phyloP scores from a whole-genome alignment of 2,329 filamentous ascomycete genomes.

The Alternaria dauci region DNA sequence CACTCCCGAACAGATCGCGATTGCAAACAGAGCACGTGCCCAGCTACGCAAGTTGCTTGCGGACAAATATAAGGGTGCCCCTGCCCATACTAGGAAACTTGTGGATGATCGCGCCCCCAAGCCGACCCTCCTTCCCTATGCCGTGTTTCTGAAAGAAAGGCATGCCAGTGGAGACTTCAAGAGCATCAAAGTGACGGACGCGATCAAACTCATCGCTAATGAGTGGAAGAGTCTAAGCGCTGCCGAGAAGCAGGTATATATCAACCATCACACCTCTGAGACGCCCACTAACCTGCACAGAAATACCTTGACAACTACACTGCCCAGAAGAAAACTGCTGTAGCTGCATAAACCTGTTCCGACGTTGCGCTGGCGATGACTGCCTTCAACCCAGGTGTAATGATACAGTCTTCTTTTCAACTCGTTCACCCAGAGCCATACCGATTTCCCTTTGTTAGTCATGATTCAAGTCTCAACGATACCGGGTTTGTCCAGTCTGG shows the following conservation, averaged over 20 bases:
- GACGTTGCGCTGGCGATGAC: constrained; percentile 22
- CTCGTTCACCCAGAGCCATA: constrained; percentile 5
- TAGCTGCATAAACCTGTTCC: background rate
- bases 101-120: constrained; percentile 65
- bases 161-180: constrained; percentile 60
- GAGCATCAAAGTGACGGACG: constrained; percentile 54
- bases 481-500: constrained; percentile 26
- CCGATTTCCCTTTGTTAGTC: constrained; percentile 15
- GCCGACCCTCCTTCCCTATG: constrained; percentile 49
- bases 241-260: constrained; percentile 59
- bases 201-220: constrained; percentile 49
- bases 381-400: background rate
- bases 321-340: background rate
- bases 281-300: constrained; percentile 25
- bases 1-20: constrained; percentile 64
- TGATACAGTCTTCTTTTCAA: background rate
- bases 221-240: constrained; percentile 61
- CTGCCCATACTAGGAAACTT: constrained; percentile 45
- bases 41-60: constrained; percentile 39
- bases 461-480: background rate
- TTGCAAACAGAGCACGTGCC: constrained; percentile 66
- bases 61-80: constrained; percentile 12
- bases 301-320: background rate
- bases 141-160: constrained; percentile 58
- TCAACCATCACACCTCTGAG: background rate